Conservation (phyloP, 768 basidiomycete species). For the Exsudoporus frostii region DNA sequence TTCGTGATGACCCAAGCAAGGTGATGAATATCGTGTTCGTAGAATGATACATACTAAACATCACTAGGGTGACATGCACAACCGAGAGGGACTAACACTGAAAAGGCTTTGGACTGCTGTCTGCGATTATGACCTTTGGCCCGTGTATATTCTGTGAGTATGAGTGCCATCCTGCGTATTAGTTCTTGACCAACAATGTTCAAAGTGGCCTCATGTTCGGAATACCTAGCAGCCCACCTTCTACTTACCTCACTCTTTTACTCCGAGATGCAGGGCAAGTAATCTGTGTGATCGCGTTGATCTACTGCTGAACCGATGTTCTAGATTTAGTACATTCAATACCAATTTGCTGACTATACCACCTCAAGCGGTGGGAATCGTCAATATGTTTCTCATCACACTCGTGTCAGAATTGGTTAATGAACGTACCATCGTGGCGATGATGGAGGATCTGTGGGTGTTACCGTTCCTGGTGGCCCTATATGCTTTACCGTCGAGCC, state of each 20-base stretch:
- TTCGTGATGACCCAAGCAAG: slow-evolving; percentile 63
- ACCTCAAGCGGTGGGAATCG: slow-evolving; percentile 45
- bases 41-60: not conserved
- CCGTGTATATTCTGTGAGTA: slow-evolving; percentile 50
- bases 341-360: slow-evolving; percentile 64
- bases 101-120: slow-evolving; percentile 51
- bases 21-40: slow-evolving; percentile 14
- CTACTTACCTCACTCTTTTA: slow-evolving; percentile 56
- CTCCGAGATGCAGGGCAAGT: slow-evolving; percentile 50
- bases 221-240: slow-evolving; percentile 46
- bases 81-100: slow-evolving; percentile 55
- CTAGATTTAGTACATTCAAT: slow-evolving; percentile 55
- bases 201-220: slow-evolving; percentile 50
- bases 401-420: slow-evolving; percentile 51
- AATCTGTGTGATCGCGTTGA: not conserved
- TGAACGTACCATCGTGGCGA: slow-evolving; percentile 52
- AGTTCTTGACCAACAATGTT: not conserved
- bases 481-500: slow-evolving; percentile 44
- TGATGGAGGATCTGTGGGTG: slow-evolving; percentile 55
- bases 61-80: slow-evolving; percentile 54
- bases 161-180: not conserved
- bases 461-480: slow-evolving; percentile 60
- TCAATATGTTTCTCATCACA: slow-evolving; percentile 50
- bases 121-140: slow-evolving; percentile 66
- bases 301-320: not conserved